Evolutionary conservation across 441 rosid species (phyloP).

Genomic region (Pelargonium australe): DNA sequence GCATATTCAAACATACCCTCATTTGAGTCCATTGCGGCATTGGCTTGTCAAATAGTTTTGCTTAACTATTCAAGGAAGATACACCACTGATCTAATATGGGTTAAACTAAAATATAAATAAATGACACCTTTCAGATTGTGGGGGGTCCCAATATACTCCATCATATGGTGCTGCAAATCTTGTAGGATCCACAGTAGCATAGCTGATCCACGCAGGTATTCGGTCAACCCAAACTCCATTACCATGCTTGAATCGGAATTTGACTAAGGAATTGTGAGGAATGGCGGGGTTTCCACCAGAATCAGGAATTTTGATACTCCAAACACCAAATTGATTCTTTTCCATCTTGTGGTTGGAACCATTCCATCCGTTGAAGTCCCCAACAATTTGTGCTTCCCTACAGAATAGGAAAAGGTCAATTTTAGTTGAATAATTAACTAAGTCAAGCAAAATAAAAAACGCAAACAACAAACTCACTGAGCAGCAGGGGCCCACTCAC

Average conservation of each 20-base stretch:
- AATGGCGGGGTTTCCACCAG: constrained; percentile 48
- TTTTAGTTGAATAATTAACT: constrained; percentile 20
- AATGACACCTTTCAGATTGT: constrained; percentile 49
- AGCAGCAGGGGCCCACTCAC: constrained; percentile 92
- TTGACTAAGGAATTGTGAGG: constrained; percentile 77
- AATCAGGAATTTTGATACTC: constrained; percentile 59
- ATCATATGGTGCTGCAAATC: constrained; percentile 75
- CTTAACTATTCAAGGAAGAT: constrained; percentile 6
- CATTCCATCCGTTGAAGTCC: constrained; percentile 82
- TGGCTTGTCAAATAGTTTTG: constrained; percentile 1
- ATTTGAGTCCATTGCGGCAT: not conserved
- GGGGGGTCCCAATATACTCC: constrained; percentile 84
- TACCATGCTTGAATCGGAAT: constrained; percentile 57
- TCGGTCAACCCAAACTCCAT: constrained; percentile 63
- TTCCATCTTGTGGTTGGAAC: constrained; percentile 68
- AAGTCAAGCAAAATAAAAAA: constrained; percentile 2
- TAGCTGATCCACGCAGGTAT: constrained; percentile 79
- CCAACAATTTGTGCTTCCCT: constrained; percentile 82
- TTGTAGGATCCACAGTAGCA: constrained; percentile 55
- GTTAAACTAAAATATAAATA: constrained; percentile 5
- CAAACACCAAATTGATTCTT: constrained; percentile 75
- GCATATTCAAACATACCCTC: not conserved
- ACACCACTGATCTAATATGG: constrained; percentile 6
- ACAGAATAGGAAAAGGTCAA: constrained; percentile 16
- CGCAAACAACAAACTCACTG: constrained; percentile 36